phyloP scores from a whole-genome alignment of 192 early-diverging fungal species.

The Coemansia sp. region DNA sequence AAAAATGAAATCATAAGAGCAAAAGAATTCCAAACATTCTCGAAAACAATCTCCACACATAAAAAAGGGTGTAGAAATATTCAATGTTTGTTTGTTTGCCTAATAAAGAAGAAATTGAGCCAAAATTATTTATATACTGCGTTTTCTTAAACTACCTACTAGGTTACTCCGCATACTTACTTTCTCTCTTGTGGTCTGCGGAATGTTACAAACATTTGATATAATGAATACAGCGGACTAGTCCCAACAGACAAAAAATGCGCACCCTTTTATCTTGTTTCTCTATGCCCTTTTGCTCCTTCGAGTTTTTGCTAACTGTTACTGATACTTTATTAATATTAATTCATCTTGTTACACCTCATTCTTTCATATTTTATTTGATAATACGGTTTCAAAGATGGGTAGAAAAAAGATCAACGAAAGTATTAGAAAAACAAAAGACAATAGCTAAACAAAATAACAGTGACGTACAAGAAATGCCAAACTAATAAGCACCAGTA shows the following conservation, averaged over 20 bases:
- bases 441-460: too few relatives aligned
- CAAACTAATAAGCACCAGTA: background rate
- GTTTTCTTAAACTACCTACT: background rate
- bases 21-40: background rate
- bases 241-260: background rate
- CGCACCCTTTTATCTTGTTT: background rate
- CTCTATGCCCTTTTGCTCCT: too few relatives aligned
- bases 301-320: too few relatives aligned
- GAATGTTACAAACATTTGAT: background rate
- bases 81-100: background rate
- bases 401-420: conserved; percentile 57
- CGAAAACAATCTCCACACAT: background rate
- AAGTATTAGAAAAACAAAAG: too few relatives aligned
- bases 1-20: background rate
- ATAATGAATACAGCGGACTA: background rate
- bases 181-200: background rate
- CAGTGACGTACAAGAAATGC: too few relatives aligned
- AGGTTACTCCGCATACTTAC: background rate
- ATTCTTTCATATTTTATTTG: too few relatives aligned
- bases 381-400: too few relatives aligned
- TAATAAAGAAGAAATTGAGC: background rate
- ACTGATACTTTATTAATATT: too few relatives aligned
- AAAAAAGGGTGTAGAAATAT: background rate
- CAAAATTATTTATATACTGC: conserved; percentile 1
- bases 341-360: too few relatives aligned